Base-by-base conservation (phyloP, 495 filamentous ascomycete species). In the Rostrohypoxylon terebratum region DNA sequence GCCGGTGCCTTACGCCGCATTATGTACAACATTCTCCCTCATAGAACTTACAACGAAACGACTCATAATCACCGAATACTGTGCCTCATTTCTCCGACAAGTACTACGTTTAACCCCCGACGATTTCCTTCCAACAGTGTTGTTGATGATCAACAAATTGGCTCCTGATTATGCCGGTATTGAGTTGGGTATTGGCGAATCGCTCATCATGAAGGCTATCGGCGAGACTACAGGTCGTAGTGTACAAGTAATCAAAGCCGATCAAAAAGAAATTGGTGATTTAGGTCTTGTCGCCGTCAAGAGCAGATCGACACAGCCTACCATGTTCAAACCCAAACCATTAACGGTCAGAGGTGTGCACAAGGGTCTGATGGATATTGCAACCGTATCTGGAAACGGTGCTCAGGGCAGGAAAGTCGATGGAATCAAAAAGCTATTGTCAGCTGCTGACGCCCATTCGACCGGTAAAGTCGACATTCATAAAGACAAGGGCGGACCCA, bases 61-160 rank as follows among this genome's bases (percentile, higher is more conserved):
- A 25, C 82, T 99, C 10, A 83, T 91, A 47, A 99, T 98, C 58
- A 83, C 91, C 55, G 91, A 94, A 4, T 90, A 97, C 77, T 98
- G 94, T 77, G 92, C 94, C 1, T 84, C 93, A 1, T 97, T 99
- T 76, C 87, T 98, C 31, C 91, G 93, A 9, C 96, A 99, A 80
- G 96, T 99, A 21, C 82, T 98, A 63, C 89, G 96, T 38, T 84
- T 99, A 14, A 97, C 96, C 0, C 96, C 96, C 0, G 86, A 90
- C 25, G 96, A 98, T 75, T 86, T 99, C 5, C 84, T 98, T 1
- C 87, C 94, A 2, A 96, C 93, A 1, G 90, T 98, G 7, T 87
- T 95, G 59, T 89, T 99, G 18, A 98, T 98, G 94, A 94, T 96
- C 81, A 97, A 97, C 80, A 98, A 98, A 75, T 88, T 99, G 36